Conservation (phyloP, 345 rosid species). For the Acer campestre region DNA sequence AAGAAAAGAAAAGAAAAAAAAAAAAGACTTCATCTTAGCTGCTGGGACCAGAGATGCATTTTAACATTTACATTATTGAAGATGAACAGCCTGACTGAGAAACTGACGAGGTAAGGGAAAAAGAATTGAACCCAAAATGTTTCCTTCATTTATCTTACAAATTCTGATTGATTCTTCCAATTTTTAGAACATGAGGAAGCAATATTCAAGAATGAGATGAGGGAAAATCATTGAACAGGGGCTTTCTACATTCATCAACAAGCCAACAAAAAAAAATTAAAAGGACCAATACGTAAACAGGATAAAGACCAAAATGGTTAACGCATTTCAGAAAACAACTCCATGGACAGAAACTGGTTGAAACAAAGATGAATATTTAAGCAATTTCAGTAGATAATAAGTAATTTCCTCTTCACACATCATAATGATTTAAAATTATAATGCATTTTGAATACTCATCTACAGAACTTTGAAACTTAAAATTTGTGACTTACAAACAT, state of each 20-base stretch:
- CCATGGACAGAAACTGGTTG: background rate
- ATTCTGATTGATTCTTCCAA: conserved; percentile 3
- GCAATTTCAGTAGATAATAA: background rate
- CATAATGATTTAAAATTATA: background rate
- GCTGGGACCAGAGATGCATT: background rate
- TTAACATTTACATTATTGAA: background rate
- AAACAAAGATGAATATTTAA: background rate
- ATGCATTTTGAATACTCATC: background rate
- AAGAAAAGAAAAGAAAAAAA: too few relatives aligned
- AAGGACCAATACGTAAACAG: background rate
- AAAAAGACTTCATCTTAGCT: background rate
- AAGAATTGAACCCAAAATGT: background rate
- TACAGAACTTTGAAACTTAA: background rate
- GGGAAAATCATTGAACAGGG: background rate
- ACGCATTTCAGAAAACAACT: background rate
- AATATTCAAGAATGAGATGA: background rate
- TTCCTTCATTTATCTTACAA: background rate
- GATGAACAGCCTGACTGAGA: background rate
- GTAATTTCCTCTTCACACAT: background rate
- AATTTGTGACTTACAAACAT: background rate
- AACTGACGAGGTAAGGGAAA: background rate
- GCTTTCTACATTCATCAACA: background rate
- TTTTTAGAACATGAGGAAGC: background rate
- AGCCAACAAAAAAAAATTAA: background rate
- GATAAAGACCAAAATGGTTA: background rate